These are phyloP conservation scores for Colletotrichum sp. DNA, from an alignment of 2,329 filamentous ascomycete species.

Conservation along the genomic window DNA sequence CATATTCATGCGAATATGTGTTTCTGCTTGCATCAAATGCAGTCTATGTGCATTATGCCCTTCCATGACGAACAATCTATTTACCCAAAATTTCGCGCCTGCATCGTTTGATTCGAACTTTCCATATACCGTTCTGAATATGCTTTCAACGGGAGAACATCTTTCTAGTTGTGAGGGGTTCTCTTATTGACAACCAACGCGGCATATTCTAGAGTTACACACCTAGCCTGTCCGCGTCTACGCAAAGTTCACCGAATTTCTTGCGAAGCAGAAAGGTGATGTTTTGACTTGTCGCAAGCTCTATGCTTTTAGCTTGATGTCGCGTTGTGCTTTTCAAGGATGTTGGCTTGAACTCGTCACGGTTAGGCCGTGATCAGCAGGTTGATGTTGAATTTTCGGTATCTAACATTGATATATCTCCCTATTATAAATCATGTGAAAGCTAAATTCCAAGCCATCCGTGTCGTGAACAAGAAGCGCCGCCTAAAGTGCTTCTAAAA, in stretches of 20 bases:
- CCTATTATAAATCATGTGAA: no score
- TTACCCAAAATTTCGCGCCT: neutral
- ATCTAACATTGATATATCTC: no score
- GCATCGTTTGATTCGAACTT: neutral
- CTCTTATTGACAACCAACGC: neutral
- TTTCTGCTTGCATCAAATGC: neutral
- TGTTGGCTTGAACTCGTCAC: neutral
- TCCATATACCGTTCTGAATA: neutral
- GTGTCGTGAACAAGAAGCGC: no score
- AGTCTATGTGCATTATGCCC: neutral
- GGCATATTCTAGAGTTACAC: neutral
- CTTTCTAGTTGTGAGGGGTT: neutral
- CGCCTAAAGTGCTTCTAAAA: no score
- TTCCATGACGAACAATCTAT: neutral
- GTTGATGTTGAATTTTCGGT: neutral
- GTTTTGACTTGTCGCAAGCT: no score
- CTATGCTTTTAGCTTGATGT: no score
- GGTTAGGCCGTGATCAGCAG: neutral
- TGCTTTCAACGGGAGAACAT: no score
- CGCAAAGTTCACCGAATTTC: no score
- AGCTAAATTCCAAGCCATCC: no score
- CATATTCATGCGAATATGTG: rapidly evolving
- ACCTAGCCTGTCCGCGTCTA: neutral
- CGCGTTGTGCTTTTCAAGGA: no score
- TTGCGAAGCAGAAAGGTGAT: no score